phyloP scores from a whole-genome alignment of 2,329 filamentous ascomycete species.

The Claviceps pazoutovae region DNA sequence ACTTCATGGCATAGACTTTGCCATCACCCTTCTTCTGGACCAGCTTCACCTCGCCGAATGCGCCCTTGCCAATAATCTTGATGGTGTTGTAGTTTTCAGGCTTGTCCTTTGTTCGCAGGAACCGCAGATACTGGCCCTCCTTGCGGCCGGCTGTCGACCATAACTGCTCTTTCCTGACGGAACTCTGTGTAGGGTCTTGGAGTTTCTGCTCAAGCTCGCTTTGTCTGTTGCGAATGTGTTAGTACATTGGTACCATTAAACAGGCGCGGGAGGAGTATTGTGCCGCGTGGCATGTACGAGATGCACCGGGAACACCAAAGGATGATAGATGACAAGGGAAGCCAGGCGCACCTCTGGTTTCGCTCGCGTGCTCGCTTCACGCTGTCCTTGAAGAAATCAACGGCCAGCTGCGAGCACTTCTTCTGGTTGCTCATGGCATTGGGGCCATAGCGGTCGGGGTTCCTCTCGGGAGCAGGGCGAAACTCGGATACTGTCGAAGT shows the following conservation, averaged over 20 bases:
- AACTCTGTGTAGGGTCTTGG: constrained; percentile 58
- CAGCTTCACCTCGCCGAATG: constrained; percentile 94
- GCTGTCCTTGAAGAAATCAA: constrained; percentile 96
- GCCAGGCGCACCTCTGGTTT: constrained; percentile 60
- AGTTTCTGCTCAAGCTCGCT: constrained; percentile 84
- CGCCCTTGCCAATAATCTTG: constrained; percentile 98
- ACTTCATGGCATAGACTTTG: constrained; percentile 97
- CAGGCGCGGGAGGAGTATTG: not conserved
- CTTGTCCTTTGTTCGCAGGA: constrained; percentile 83
- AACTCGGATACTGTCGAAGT: constrained; percentile 56
- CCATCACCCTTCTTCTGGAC: constrained; percentile 93
- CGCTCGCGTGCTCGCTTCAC: constrained; percentile 90
- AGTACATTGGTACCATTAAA: not conserved
- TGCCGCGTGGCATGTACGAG: too few species aligned
- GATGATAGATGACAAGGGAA: not conserved
- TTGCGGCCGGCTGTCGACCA: constrained; percentile 74
- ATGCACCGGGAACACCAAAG: not conserved
- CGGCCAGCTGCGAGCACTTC: constrained; percentile 56
- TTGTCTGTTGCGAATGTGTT: constrained; percentile 42
- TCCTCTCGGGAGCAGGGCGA: constrained; percentile 66
- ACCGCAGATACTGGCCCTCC: constrained; percentile 85
- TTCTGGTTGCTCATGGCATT: constrained; percentile 57
- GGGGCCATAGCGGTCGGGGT: constrained; percentile 48
- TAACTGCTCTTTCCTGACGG: constrained; percentile 68
- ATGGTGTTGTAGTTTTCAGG: constrained; percentile 91